Evolutionary conservation across 78 protist genomes (phyloP), one percentile per base, ranked within the genome.

Genomic region (Thecamonas trahens): DNA sequence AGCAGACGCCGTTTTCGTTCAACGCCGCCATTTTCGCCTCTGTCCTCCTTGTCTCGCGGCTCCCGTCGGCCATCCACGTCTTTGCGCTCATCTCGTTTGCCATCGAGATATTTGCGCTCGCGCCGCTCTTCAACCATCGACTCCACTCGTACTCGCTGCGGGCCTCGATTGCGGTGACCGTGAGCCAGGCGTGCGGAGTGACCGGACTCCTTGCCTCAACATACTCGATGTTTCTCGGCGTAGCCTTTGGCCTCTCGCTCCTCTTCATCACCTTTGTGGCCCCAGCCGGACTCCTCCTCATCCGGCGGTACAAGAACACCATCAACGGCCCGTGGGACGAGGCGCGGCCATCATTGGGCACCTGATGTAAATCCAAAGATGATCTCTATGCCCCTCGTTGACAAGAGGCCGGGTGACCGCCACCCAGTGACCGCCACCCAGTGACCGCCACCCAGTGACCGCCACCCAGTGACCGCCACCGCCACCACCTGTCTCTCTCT

Each of bases 11-110:
- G 5, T 50, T 77, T 13, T 83, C 89, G 24, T 55, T 83, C 29
- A 83, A 83, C 67, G 84, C 89, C 15, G 89, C 89, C 22, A 79
- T 77, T 20, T 83, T 83, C 47, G 84, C 84, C 42, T 76, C 89
- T 18, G 89, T 83, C 3, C 71, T 83, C 14, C 64, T 83, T 15
- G 84, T 80, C 31, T 83, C 89, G 22, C 67, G 89, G 62, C 42
- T 83, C 18, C 63, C 79, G 28, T 78, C 85, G 34, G 67, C 60
- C 44, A 58, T 74, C 14, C 83, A 76, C 61, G 89, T 83, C 24
- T 78, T 83, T 62, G 84, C 76, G 39, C 53, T 83, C 34, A 64
- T 83, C 52, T 39, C 82, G 6, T 62, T 63, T 60, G 62, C 89
- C 22, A 72, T 83, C 28, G 63, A 77, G 63, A 54, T 64, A 0